Evolutionary conservation across 2,329 filamentous ascomycete genomes (phyloP), one percentile per base, ranked within the genome.

Genomic region (Pseudogymnoascus sp.): DNA sequence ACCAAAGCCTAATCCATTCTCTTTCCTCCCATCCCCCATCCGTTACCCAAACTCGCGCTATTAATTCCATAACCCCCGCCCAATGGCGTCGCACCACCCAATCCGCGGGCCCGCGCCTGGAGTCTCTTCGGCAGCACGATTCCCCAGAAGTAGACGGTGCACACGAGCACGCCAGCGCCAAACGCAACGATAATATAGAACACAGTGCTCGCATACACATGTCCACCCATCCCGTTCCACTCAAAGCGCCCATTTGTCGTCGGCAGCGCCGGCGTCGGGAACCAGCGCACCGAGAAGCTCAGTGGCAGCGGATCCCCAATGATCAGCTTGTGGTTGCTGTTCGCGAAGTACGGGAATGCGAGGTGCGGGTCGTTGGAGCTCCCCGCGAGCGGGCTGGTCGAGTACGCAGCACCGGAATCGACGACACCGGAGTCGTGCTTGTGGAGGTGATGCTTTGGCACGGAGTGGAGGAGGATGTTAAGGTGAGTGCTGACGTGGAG

Each of bases 401-500:
- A 90, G 75, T 99, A 97, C 5, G 92, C 93, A 3, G 90, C 86
- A 21, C 87, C 92, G 13, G 90, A 92, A 70, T 96, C 90, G 41
- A 96, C 83, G 15, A 92, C 91, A 31, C 92, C 92, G 17, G 84
- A 86, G 74, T 82, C 85, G 76, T 79, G 87, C 66, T 77, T 86
- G 44, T 81, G 82, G 41, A 79, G 74, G 69, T 86, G 84, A 67
- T 85, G 82, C 69, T 85, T 85, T 4, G 83, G 83, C 40, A 71
- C 69, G 63, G 75, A 78, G 65, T 93, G 94, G 67, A 97, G 81
- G 61, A 97, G 79, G 64, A 97, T 86, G 72, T 97, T 97, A 73
- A 97, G 81, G 70, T 90, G 86, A 5, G 92, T 93, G 71, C 88
- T 89, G 67, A 99, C 84, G 76, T 97, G 94, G 68, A 99, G 80